Base-by-base conservation (phyloP, 768 basidiomycete species). In the Dioszegia aurantiaca region DNA sequence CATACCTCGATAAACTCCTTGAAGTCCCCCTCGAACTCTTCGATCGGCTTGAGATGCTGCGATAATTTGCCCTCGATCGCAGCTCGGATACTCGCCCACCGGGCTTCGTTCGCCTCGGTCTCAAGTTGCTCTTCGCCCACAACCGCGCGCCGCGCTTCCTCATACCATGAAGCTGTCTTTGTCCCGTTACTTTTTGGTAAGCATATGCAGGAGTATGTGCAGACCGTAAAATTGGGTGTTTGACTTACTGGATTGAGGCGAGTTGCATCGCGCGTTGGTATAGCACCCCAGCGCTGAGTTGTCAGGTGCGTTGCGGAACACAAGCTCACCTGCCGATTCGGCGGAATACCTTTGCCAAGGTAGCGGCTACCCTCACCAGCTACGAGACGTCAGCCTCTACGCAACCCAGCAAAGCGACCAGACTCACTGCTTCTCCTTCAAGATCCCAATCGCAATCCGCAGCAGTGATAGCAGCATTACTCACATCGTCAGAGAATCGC, bases 381-480 rank as follows among this genome's bases (percentile, higher is more conserved):
- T 53, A 27, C 16, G n/a, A 6, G 24, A 27, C 11, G 26, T 40
- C 33, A 40, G 23, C 23, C n/a, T 19, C n/a, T 6, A 12, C 27
- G 16, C 3, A 36, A n/a, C 19, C 2, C 5, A 19, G 8, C 27
- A 6, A 16, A n/a, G 12, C 4, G 3, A 40, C 3, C 21, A 11
- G n/a, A 40, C 48, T 9, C 40, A 53, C 51, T 3, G 51, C 51
- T 27, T 53, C 51, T 39, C 51, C 51, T 37, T 53, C 51, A 16
- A 53, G 51, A 1, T 24, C 16, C 51, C 51, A 53, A 19, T 53
- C 51, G 37, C 51, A 53, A 24, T 53, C 51, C 2, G 51, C 51
- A 4, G 51, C 51, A n/a, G 37, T 40, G 26, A 53, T 53, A 10
- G 51, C 51, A 3, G 51, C 51, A 27, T 53, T 51, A 4, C 51